Conservation (phyloP, 1,284 basidiomycete species). For the Pseudozyma sp. region DNA sequence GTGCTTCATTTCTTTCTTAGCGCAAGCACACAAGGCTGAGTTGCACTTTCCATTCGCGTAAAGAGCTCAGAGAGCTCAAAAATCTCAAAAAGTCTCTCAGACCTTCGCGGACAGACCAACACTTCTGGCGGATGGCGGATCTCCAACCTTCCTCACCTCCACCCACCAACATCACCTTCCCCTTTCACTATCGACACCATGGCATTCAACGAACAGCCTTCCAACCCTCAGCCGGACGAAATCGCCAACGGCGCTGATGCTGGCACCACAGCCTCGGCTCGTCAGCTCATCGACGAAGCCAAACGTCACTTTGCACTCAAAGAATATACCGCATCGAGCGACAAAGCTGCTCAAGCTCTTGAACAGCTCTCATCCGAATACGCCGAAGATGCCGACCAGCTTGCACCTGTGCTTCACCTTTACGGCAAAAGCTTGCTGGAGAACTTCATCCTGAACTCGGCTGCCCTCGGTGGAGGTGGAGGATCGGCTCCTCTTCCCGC, state of each 20-base stretch:
- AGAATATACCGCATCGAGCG: slow-evolving; percentile 51
- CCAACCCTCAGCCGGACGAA: slow-evolving; percentile 19
- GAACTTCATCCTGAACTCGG: slow-evolving; percentile 61
- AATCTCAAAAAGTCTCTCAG: background rate
- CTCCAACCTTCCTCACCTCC: background rate
- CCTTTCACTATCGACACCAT: slow-evolving; percentile 13
- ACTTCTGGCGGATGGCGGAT: slow-evolving; percentile 1
- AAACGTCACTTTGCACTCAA: slow-evolving; percentile 62
- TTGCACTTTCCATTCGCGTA: slow-evolving; percentile 1
- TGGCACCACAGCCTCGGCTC: slow-evolving; percentile 13
- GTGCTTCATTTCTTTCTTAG: background rate
- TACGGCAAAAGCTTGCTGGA: slow-evolving; percentile 66
- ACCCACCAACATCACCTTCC: slow-evolving; percentile 8
- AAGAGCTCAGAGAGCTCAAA: background rate
- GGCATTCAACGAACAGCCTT: slow-evolving; percentile 47
- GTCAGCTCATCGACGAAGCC: slow-evolving; percentile 58
- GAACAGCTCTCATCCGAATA: slow-evolving; percentile 51
- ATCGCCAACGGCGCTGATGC: background rate
- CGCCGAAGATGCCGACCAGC: slow-evolving; percentile 56
- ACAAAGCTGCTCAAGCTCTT: slow-evolving; percentile 55
- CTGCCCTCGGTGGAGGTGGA: slow-evolving; percentile 60
- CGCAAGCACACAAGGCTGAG: background rate
- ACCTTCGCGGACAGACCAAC: slow-evolving; percentile 23
- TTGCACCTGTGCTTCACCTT: slow-evolving; percentile 63
- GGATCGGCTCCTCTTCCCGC: slow-evolving; percentile 43